A percentile compares a stretch with the other conserved stretches of the same genome.
Conservation (phyloP, 2,329 filamentous ascomycete genomes). For the Calonectria crousiana region DNA sequence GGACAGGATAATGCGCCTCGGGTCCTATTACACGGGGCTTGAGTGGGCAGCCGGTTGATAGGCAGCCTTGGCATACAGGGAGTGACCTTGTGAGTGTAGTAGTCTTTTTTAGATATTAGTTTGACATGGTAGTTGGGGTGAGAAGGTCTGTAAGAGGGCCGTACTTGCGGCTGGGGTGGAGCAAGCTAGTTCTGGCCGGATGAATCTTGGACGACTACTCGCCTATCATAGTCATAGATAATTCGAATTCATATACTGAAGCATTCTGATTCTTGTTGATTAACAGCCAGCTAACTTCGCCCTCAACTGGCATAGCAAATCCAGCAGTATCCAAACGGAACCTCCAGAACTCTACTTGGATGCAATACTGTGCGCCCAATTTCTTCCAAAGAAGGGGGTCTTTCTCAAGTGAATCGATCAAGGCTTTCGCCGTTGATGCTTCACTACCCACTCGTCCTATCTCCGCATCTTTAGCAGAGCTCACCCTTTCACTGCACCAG, state of each 20-base stretch:
- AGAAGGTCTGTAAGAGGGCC: not conserved
- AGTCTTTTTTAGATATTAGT: not conserved
- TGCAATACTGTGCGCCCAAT: not conserved
- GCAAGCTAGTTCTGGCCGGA: not conserved
- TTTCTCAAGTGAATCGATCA: conserved; percentile 13
- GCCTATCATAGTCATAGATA: not conserved
- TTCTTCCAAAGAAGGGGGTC: not conserved
- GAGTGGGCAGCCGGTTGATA: conserved; percentile 13
- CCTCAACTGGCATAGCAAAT: too few species aligned
- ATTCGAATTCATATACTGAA: not conserved
- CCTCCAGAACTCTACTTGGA: not conserved
- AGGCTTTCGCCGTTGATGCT: not conserved
- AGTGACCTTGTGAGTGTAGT: conserved; percentile 12
- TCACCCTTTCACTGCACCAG: conserved; percentile 71
- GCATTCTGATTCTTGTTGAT: not conserved
- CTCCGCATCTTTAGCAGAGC: conserved; percentile 66
- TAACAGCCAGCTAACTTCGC: not conserved
- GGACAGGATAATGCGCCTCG: not conserved
- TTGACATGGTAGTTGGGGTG: not conserved
- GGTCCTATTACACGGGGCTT: conserved; percentile 13
- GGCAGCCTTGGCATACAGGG: conserved; percentile 25
- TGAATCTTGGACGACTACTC: not conserved
- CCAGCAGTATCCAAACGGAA: not conserved
- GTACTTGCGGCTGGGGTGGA: not conserved
- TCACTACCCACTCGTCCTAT: conserved; percentile 2